These are phyloP conservation scores for Podaxis sp. DNA, from an alignment of 768 basidiomycete genomes.

Conservation along the genomic window DNA sequence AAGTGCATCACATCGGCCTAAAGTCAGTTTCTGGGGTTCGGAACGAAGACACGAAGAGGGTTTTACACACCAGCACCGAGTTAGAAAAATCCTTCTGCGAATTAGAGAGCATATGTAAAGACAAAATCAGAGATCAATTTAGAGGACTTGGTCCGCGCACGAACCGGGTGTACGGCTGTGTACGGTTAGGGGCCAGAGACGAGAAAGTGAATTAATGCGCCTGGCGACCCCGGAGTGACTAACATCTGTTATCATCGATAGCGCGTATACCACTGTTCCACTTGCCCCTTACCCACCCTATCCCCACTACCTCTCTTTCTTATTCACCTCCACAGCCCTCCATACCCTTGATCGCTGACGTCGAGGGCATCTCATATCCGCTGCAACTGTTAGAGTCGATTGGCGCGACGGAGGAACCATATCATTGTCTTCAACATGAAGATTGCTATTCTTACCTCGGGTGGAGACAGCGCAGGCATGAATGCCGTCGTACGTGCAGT, in stretches of 20 bases:
- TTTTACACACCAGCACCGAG: background rate
- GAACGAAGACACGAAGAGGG: background rate
- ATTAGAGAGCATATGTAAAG: background rate
- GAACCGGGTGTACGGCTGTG: background rate
- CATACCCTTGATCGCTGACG: background rate
- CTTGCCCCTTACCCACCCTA: background rate
- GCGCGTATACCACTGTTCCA: background rate
- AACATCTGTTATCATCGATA: background rate
- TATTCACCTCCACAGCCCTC: background rate
- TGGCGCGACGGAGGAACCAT: background rate
- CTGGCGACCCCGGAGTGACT: background rate
- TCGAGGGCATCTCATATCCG: background rate
- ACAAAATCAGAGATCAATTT: background rate
- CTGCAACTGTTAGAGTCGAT: background rate
- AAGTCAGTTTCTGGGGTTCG: background rate
- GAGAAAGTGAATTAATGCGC: background rate
- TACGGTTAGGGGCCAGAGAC: background rate
- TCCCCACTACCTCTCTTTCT: background rate
- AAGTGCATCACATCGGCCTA: background rate
- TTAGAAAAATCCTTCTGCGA: background rate
- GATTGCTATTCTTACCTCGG: slow-evolving; percentile 92
- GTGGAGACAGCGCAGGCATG: slow-evolving; percentile 98
- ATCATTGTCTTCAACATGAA: slow-evolving; percentile 52
- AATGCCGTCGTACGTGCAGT: slow-evolving; percentile 93
- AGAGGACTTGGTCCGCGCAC: background rate